Evolutionary conservation across 1,284 basidiomycete species (phyloP).

Genomic region (Ceratobasidium sp.): DNA sequence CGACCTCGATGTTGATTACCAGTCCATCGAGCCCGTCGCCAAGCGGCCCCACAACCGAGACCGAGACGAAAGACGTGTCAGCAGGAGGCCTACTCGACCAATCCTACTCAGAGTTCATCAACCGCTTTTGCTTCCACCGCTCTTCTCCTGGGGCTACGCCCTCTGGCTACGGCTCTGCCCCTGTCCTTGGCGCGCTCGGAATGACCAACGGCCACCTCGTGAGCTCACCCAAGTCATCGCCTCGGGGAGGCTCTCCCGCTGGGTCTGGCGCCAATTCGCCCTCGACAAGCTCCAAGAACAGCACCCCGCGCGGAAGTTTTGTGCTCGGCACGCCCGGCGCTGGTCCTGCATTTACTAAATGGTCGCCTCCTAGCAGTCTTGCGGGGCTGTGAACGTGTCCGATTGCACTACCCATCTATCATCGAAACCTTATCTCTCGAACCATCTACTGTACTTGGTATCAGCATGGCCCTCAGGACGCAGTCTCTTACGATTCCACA

Average conservation of each 20-base stretch:
- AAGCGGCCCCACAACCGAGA: neutral
- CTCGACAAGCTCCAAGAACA: conserved; percentile 14
- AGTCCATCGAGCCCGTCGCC: conserved; percentile 16
- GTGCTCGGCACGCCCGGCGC: conserved; percentile 33
- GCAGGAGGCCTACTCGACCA: neutral
- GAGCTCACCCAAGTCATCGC: conserved; percentile 2
- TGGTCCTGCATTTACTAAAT: conserved; percentile 19
- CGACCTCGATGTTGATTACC: conserved; percentile 24
- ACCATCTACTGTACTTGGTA: conserved; percentile 29
- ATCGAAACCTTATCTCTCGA: conserved; percentile 25
- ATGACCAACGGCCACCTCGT: conserved; percentile 19
- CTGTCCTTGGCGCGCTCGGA: conserved; percentile 12
- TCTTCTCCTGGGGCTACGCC: conserved; percentile 16
- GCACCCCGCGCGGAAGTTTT: conserved; percentile 27
- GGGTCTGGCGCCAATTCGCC: conserved; percentile 25
- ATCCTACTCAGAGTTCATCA: conserved; percentile 14
- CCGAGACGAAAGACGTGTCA: neutral
- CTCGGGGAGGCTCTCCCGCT: conserved; percentile 24
- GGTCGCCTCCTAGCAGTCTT: conserved; percentile 13
- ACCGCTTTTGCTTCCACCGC: conserved; percentile 28
- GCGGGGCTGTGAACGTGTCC: conserved; percentile 3
- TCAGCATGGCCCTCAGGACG: conserved; percentile 37
- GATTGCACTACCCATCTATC: conserved; percentile 7
- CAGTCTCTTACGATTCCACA: conserved; percentile 17
- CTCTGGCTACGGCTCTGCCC: neutral